Evolutionary conservation across 768 basidiomycete genomes (phyloP), one percentile per base, ranked within the genome.

Genomic region (Leccinum subtestaceum): DNA sequence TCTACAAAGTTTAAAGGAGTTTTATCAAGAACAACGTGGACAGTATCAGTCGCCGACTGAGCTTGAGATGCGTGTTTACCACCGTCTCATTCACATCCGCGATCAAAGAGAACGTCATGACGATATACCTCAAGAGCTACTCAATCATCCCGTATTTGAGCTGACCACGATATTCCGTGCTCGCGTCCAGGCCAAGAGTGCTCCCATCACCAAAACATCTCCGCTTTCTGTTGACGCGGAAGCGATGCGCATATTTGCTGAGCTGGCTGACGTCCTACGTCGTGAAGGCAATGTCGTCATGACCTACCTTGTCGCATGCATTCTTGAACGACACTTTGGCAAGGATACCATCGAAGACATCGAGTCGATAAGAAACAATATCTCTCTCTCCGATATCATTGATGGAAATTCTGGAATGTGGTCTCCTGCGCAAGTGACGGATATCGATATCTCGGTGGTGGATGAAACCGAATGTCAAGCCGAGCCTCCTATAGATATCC

Each of bases 11-110:
- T 80, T 98, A 56, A 94, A 93, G 72, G 91, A 98, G 68, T 95
- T 93, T 66, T 96, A 97, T 68, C 86, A 91, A 62, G 95, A 97
- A 67, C 87, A 91, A 58, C 79, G 84, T 0, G 81, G 78, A 9
- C 74, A 76, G 45, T 87, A 88, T 60, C 75, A 86, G 65, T 89
- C 89, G 10, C 85, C 89, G 0, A 90, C 89, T 40, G 95, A 98
- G 68, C 82, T 98, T 49, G 96, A 99, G 73, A 97, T 99, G 86
- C 87, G 93, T 32, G 87, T 97, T 1, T 99, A 98, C 74, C 92
- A 95, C 69, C 86, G 95, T 50, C 84, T 98, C 31, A 88, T 91
- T 29, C 93, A 97, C 66, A 88, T 98, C 47, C 87, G 93, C 29
- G 91, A 95, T 71, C 89, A 90, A 66, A 83, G 74, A 61, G 89